These are phyloP conservation scores for Spongospora subterranea DNA, from an alignment of 208 protist genomes.

Conservation along the genomic window DNA sequence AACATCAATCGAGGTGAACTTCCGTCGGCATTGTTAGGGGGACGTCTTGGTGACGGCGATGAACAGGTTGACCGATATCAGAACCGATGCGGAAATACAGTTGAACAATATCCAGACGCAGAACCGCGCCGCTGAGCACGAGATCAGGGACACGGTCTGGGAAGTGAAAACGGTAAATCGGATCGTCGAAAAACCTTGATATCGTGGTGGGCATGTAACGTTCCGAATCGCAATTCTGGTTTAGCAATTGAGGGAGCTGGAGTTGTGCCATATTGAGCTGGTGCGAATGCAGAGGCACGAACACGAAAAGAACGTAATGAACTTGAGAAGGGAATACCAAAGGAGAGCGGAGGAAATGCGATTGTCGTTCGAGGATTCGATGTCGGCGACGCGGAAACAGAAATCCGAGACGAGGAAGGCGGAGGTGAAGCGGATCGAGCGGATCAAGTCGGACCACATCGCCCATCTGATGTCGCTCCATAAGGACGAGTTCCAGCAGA, in stretches of 20 bases:
- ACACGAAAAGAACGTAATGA: slow-evolving; percentile 57
- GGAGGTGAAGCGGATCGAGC: slow-evolving; percentile 55
- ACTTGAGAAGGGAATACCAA: slow-evolving; percentile 17
- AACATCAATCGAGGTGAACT: not conserved
- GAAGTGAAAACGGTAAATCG: not conserved
- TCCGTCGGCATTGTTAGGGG: not conserved
- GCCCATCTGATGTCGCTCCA: slow-evolving; percentile 53
- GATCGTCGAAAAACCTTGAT: not conserved
- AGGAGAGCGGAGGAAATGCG: slow-evolving; percentile 9
- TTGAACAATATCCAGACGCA: slow-evolving; percentile 6
- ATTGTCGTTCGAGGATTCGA: slow-evolving; percentile 20
- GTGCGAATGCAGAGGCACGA: slow-evolving; percentile 50
- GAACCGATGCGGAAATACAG: not conserved
- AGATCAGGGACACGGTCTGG: slow-evolving; percentile 25
- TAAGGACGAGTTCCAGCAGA: slow-evolving; percentile 56
- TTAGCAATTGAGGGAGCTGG: not conserved
- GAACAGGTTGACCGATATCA: not conserved
- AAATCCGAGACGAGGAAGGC: not conserved
- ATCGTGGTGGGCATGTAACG: no score
- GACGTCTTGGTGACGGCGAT: not conserved
- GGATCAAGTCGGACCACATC: slow-evolving; percentile 43
- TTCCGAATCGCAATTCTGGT: no score
- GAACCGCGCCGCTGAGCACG: slow-evolving; percentile 39
- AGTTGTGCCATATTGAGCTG: slow-evolving; percentile 32
- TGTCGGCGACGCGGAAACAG: not conserved